These are phyloP conservation scores for Platismatia glauca DNA, from an alignment of 495 filamentous ascomycete genomes.

Conservation along the genomic window DNA sequence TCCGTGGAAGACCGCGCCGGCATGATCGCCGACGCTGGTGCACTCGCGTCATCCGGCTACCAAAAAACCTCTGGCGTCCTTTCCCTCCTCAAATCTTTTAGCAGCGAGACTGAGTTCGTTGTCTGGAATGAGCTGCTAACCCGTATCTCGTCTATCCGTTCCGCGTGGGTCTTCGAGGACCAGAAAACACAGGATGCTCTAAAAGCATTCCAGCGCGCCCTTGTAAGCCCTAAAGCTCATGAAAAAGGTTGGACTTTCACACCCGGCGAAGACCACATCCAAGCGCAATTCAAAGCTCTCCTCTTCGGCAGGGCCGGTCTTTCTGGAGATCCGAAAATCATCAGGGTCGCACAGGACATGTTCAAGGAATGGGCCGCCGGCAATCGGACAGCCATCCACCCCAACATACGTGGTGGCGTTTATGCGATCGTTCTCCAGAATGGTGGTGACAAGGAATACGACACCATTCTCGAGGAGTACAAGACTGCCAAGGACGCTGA, in stretches of 20 bases:
- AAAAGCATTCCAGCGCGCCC: slow-evolving; percentile 67
- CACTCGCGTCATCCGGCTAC: slow-evolving; percentile 81
- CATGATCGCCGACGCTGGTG: slow-evolving; percentile 92
- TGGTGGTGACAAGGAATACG: slow-evolving; percentile 54
- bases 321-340: slow-evolving; percentile 49
- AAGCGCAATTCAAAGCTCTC: slow-evolving; percentile 71
- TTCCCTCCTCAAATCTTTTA: slow-evolving; percentile 75
- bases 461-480: slow-evolving; percentile 73
- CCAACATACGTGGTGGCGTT: slow-evolving; percentile 55
- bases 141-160: slow-evolving; percentile 63
- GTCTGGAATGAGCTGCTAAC: slow-evolving; percentile 89
- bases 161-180: slow-evolving; percentile 85
- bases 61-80: slow-evolving; percentile 87
- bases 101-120: slow-evolving; percentile 75
- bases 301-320: slow-evolving; percentile 55
- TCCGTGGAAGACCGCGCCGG: slow-evolving; percentile 90
- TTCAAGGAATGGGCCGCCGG: slow-evolving; percentile 53
- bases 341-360: slow-evolving; percentile 54
- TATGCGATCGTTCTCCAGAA: slow-evolving; percentile 55
- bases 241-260: slow-evolving; percentile 82
- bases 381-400: slow-evolving; percentile 52
- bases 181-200: slow-evolving; percentile 61
- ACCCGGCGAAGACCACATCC: slow-evolving; percentile 72
- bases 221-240: slow-evolving; percentile 70
- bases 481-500: slow-evolving; percentile 78